Evolutionary conservation across 2,329 filamentous ascomycete genomes (phyloP), one percentile per base, ranked within the genome.

Genomic region (Didymella lethalis): DNA sequence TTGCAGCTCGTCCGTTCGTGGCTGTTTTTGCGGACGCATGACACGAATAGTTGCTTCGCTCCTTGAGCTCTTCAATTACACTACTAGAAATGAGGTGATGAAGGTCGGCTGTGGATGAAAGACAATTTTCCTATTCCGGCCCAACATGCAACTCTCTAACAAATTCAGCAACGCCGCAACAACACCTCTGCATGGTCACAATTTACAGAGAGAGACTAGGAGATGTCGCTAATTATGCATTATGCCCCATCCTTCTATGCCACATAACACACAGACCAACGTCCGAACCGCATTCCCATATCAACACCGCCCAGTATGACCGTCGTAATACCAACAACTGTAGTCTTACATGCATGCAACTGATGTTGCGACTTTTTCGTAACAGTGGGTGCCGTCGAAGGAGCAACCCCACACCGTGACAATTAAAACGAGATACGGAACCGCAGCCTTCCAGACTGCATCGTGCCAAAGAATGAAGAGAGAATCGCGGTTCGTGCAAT

Each of bases 351-450:
- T 53, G 45, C 45, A 57, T 54, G 53, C 54, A 59, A 54, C 56
- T 50, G 20, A 11, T 40, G 51, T 51, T 51, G 57, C 47, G 43
- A 48, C 44, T 61, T 61, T 61, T 61, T 61, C 58, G 46, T 61
- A 50, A 61, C 49, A 56, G 54, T 47, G 47, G 58, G 58, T 54
- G 54, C 53, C 49, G 28, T 54, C 54, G 45, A 61, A 43, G 28
- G 48, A 52, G 54, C 58, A 54, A 57, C 53, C 58, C 57, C 49
- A 57, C 47, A 57, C 34, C 58, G 49, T 61, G 47, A 51, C 58
- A 61, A 61, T 61, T 61, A 61, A 54, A 61, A 61, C 50, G 25
- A 29, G 47, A 50, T 61, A 61, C 45, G 46, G 54, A 61, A 61
- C 25, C 40, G 58, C 54, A 44, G 58, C 45, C 54, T 34, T 51